Evolutionary conservation across 2,329 filamentous ascomycete species (phyloP).

Genomic region (Arthroderma sp.): DNA sequence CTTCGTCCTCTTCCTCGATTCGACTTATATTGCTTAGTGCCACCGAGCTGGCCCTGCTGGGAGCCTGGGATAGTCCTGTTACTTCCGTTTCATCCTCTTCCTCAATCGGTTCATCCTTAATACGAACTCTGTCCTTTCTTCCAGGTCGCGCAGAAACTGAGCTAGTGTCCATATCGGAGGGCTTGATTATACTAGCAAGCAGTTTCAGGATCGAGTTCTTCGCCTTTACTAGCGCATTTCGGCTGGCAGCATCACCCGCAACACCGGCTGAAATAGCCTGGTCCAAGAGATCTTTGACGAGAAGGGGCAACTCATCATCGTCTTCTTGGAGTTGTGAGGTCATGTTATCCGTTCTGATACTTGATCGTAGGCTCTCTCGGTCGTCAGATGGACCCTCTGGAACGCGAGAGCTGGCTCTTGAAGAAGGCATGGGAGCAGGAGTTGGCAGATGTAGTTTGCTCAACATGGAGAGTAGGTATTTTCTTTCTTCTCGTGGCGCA

Average conservation of each 20-base stretch:
- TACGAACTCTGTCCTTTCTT: neutral
- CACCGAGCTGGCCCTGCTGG: neutral
- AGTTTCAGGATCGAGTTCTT: conserved; percentile 35
- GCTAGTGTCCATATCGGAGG: neutral
- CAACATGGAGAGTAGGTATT: conserved; percentile 62
- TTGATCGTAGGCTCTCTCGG: conserved; percentile 45
- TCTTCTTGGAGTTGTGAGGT: conserved; percentile 37
- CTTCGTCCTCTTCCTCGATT: conserved; percentile 11
- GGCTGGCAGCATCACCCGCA: conserved; percentile 31
- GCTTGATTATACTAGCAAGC: conserved; percentile 18
- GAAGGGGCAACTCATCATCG: conserved; percentile 42
- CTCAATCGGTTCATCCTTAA: conserved; percentile 10
- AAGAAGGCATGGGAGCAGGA: conserved; percentile 47
- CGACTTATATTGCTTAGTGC: neutral
- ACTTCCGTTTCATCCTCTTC: conserved; percentile 6
- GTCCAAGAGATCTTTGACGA: conserved; percentile 46
- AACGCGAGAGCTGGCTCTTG: conserved; percentile 37
- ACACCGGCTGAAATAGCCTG: conserved; percentile 42
- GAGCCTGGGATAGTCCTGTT: neutral
- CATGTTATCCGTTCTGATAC: conserved; percentile 22
- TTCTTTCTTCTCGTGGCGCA: conserved; percentile 62
- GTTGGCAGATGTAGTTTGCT: conserved; percentile 71
- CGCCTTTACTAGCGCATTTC: conserved; percentile 36
- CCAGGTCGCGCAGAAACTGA: neutral
- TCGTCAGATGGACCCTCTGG: conserved; percentile 48